phyloP scores from a whole-genome alignment of 768 basidiomycete species.

The Galerina sulciceps region DNA sequence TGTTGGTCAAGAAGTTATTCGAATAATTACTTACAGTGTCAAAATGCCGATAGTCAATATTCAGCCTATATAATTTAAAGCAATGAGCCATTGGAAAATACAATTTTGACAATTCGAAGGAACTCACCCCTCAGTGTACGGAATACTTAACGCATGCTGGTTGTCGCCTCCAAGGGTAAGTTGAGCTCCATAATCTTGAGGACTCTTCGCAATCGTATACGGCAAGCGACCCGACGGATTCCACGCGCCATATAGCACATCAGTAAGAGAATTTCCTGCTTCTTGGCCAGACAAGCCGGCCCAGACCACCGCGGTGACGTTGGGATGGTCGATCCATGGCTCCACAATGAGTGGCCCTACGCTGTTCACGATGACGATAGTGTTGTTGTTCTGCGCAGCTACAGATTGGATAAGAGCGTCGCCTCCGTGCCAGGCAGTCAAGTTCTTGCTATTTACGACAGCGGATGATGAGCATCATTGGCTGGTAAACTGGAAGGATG shows the following conservation, averaged over 20 bases:
- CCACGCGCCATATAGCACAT: conserved; percentile 70
- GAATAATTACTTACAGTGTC: conserved; percentile 55
- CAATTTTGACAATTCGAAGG: background rate
- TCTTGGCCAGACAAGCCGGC: conserved; percentile 73
- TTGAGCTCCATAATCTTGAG: conserved; percentile 61
- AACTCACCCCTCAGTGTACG: conserved; percentile 59
- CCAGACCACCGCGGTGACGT: conserved; percentile 74
- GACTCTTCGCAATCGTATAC: conserved; percentile 72
- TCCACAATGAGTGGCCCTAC: conserved; percentile 65
- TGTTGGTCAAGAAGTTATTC: too few species aligned
- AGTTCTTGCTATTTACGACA: conserved; percentile 38
- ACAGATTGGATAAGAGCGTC: conserved; percentile 74
- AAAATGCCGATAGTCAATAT: conserved; percentile 77
- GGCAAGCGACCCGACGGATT: conserved; percentile 74
- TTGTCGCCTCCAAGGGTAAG: conserved; percentile 40
- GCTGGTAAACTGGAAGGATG: background rate
- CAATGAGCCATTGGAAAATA: background rate
- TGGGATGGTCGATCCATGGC: conserved; percentile 74
- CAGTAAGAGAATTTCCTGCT: conserved; percentile 70
- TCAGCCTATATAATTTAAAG: conserved; percentile 37
- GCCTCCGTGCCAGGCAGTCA: conserved; percentile 77
- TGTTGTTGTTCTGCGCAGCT: conserved; percentile 68
- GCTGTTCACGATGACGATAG: conserved; percentile 70
- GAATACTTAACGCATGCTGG: conserved; percentile 48
- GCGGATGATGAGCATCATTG: too few species aligned